Base-by-base conservation (phyloP, 306 rosid species). In the Begonia fuchsioides region DNA sequence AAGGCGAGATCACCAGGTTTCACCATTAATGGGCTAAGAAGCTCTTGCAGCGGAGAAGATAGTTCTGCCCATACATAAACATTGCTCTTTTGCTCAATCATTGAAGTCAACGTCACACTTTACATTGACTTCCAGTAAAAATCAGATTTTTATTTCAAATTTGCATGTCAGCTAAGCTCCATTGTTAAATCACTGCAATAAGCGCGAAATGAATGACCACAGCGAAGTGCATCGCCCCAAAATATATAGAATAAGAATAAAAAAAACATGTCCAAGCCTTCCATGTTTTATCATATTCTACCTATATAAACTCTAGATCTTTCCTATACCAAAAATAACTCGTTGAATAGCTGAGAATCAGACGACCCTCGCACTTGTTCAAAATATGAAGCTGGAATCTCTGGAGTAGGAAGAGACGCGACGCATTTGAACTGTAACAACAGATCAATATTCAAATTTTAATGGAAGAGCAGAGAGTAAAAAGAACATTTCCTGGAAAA, bases 371-470 rank as follows among this genome's bases (percentile, higher is more conserved):
- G 51, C 19, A 49, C 57, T 64, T 60, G 74, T 51, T 59, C 80
- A 69, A 87, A 87, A 61, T 54, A 78, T 18, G 51, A 51, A 65
- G 46, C 64, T 9, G 88, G 83, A 51, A 87, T 64, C 71, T 80
- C 96, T 2, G 84, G 88, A 39, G 86, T 79, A 38, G 86, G 68
- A 56, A 70, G 52, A 32, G 54, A 54, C 39, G 84, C 80, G 68
- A 83, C 96, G 11, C 69, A 76, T 60, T 83, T 83, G 74, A 69
- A 80, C 94, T 35, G n/a, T n/a, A n/a, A n/a, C n/a, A 15, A 46
- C 54, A 52, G 51, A 60, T 53, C 39, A 20, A 20, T 44, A 39
- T 39, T 12, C 14, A 41, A 8, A 11, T 2, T 41, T 41, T 6
- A 41, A 11, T 41, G 12, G 12, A 10, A 11, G 12, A 40, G n/a